phyloP scores from a whole-genome alignment of 495 filamentous ascomycete species.

The Cercophora newfieldiana region DNA sequence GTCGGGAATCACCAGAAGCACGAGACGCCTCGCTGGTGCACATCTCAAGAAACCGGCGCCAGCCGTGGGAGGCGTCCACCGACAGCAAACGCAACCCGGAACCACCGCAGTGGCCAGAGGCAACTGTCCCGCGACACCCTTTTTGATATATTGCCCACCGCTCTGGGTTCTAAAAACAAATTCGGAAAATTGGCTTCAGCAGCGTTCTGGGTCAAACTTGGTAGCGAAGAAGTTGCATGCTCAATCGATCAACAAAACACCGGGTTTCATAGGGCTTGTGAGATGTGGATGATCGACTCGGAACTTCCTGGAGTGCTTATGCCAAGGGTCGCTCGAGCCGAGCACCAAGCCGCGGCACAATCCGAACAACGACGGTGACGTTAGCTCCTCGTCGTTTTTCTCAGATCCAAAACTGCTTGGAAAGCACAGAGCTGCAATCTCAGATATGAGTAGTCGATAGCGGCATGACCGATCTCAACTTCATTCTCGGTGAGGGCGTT shows the following conservation, averaged over 20 bases:
- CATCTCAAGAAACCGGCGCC: not conserved
- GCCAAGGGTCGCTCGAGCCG: not conserved
- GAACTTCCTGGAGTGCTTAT: not conserved
- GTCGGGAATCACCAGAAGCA: not conserved
- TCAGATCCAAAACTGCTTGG: not conserved
- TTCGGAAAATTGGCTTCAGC: slow-evolving; percentile 11
- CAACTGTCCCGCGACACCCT: too few relatives aligned
- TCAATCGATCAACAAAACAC: not conserved
- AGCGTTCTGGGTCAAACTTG: not conserved
- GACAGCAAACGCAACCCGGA: not conserved
- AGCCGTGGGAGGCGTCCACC: not conserved
- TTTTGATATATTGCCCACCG: not conserved
- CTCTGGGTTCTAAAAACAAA: slow-evolving; percentile 20
- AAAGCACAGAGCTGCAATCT: not conserved
- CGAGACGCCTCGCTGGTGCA: not conserved
- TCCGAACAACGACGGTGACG: not conserved
- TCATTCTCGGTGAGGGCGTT: not conserved
- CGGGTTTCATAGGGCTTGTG: not conserved
- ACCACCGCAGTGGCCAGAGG: too few relatives aligned
- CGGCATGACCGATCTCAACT: not conserved
- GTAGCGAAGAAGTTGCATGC: slow-evolving; percentile 14
- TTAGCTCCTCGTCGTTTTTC: not conserved
- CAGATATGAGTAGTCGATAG: not conserved
- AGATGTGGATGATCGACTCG: not conserved
- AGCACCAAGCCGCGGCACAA: not conserved